Base-by-base conservation (phyloP, 768 basidiomycete species). In the Boletus pseudopeckii region DNA sequence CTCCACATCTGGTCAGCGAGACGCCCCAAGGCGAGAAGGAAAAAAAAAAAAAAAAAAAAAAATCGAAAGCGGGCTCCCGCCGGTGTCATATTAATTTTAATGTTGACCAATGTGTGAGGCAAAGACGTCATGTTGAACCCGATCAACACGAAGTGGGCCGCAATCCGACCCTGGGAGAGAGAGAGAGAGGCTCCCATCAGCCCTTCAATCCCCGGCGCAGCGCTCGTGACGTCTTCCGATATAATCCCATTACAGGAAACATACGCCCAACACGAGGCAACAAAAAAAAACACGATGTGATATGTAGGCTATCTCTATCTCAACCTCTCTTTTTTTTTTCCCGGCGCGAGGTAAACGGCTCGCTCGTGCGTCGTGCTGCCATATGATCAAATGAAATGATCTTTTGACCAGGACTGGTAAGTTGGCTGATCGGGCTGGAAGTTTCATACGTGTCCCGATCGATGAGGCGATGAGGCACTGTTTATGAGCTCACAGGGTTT, bases 201-300 rank as follows among this genome's bases (percentile, higher is more conserved):
- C n/a, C n/a, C n/a, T 52, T 41, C 32, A 54, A 44, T 51, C 50
- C 26, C 57, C 57, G 33, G 54, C 54, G 41, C 49, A 42, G 46
- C 20, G 37, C 40, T 50, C 57, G 41, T 50, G 41, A 57, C 47
- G 46, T 57, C 49, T n/a, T 45, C 13, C 9, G 28, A 18, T 45
- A 9, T 20, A 32, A 58, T n/a, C n/a, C n/a, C n/a, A n/a, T n/a
- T n/a, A n/a, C n/a, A n/a, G n/a, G n/a, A n/a, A n/a, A n/a, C 58
- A 59, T 53, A 54, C 58, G 32, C 9, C 5, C 45, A 34, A 60
- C 60, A 60, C 58, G 60, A 61, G 60, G 59, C 58, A 24, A 34
- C 18, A 9, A 15, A 46, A 47, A n/a, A n/a, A n/a, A n/a, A n/a
- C 45, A 57, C 45, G 57, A 50, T 45, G 48, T 57, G 43, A 44